These are phyloP conservation scores for Quercus gilva DNA, from an alignment of 306 rosid genomes.

Conservation along the genomic window DNA sequence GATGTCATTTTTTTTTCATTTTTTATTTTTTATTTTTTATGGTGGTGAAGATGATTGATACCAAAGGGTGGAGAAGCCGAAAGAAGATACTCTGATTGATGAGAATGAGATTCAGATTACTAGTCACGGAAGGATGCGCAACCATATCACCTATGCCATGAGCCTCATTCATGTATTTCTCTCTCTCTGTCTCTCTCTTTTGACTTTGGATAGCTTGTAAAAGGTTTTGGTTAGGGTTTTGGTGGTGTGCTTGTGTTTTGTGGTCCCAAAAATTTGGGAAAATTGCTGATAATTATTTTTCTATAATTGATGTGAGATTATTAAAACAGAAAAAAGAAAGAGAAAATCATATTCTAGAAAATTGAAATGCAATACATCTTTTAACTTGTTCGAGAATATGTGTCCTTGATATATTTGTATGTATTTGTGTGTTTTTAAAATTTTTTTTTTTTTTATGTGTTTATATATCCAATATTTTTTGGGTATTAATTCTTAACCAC, in stretches of 20 bases:
- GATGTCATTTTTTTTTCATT: not conserved
- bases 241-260: not conserved
- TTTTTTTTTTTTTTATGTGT: too few species aligned
- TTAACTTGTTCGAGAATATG: too few species aligned
- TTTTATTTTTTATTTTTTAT: not conserved
- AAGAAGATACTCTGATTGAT: conserved; percentile 76
- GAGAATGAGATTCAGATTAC: conserved; percentile 94
- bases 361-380: not conserved
- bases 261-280: not conserved
- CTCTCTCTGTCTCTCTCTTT: not conserved
- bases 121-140: conserved; percentile 93
- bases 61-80: conserved; percentile 93
- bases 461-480: too few species aligned
- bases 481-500: too few species aligned
- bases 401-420: too few species aligned
- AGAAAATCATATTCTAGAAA: too few species aligned
- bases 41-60: conserved; percentile 77
- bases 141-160: conserved; percentile 92
- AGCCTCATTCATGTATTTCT: conserved; percentile 62
- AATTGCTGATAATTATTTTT: not conserved
- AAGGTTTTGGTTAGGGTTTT: not conserved
- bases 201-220: not conserved
- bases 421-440: too few species aligned
- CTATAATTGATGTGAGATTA: too few species aligned
- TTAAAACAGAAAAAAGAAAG: too few species aligned